These are phyloP conservation scores for Exophiala calicioides DNA, from an alignment of 2,329 filamentous ascomycete genomes.

Conservation along the genomic window DNA sequence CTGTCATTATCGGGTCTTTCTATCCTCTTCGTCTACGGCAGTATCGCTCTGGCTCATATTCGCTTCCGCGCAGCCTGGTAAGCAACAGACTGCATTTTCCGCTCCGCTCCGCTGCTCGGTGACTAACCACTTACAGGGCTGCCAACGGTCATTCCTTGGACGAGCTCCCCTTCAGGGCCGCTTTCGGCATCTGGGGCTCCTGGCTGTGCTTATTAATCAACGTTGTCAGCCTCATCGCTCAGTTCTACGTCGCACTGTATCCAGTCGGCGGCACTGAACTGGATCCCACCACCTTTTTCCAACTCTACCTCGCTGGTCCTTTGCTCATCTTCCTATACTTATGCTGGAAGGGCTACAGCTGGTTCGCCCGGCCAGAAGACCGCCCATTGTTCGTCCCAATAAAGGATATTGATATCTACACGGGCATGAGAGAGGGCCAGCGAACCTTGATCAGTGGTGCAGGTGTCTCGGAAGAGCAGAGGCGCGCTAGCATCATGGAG, in stretches of 20 bases:
- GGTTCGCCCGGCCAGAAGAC: conserved; percentile 33
- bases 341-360: conserved; percentile 28
- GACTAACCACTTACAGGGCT: conserved; percentile 34
- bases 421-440: conserved; percentile 37
- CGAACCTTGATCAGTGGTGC: conserved; percentile 31
- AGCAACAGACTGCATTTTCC: conserved; percentile 7
- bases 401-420: conserved; percentile 41
- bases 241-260: conserved; percentile 86
- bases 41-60: conserved; percentile 61
- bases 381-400: conserved; percentile 35
- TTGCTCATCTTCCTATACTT: conserved; percentile 29
- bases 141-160: conserved; percentile 66
- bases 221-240: conserved; percentile 71
- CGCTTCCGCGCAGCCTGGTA: conserved; percentile 79
- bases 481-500: conserved; percentile 37
- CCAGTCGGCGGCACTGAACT: conserved; percentile 57
- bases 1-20: conserved; percentile 71
- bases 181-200: conserved; percentile 76
- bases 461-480: conserved; percentile 32
- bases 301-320: conserved; percentile 31
- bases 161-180: conserved; percentile 78
- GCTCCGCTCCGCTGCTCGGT: neutral
- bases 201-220: conserved; percentile 80
- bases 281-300: conserved; percentile 29
- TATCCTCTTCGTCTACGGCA: conserved; percentile 70